Percentiles rank a stretch among this genome's conserved stretches.
Conservation (phyloP, 2,329 filamentous ascomycete genomes). For the Aureobasidium vineae region DNA sequence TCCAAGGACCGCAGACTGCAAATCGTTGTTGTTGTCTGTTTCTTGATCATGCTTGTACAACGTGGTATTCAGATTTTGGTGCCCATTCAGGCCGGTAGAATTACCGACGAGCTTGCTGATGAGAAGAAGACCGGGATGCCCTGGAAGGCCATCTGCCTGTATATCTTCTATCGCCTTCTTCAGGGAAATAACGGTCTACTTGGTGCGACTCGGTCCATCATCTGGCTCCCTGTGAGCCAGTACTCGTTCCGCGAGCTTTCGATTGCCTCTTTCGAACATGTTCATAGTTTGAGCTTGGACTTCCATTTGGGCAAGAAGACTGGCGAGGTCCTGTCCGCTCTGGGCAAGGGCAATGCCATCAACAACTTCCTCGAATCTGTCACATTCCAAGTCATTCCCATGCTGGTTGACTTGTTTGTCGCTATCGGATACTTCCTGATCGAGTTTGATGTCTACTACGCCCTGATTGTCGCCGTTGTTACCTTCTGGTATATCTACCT, state of each 20-base stretch:
- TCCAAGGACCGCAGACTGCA: constrained; percentile 74
- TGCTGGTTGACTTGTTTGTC: constrained; percentile 84
- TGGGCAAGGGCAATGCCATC: constrained; percentile 95
- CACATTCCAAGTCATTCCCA: constrained; percentile 92
- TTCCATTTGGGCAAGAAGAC: constrained; percentile 97
- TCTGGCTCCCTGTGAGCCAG: constrained; percentile 97
- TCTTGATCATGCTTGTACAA: constrained; percentile 74
- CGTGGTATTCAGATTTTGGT: constrained; percentile 83
- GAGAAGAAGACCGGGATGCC: constrained; percentile 58
- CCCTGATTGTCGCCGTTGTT: constrained; percentile 82
- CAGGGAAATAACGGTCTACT: constrained; percentile 88
- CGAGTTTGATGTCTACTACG: constrained; percentile 83
- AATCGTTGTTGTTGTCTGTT: constrained; percentile 76
- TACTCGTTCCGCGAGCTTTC: constrained; percentile 95
- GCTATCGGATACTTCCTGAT: constrained; percentile 79
- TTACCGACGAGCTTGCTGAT: constrained; percentile 70
- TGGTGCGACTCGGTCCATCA: constrained; percentile 73
- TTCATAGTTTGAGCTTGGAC: constrained; percentile 90
- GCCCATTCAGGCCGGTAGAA: constrained; percentile 73
- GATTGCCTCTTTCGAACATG: constrained; percentile 94
- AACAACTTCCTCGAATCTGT: constrained; percentile 96
- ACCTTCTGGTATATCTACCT: constrained; percentile 97
- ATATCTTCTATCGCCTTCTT: constrained; percentile 74
- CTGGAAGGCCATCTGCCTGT: constrained; percentile 71
- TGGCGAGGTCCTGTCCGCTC: constrained; percentile 88